Evolutionary conservation across 73 alveolate species (phyloP).

Genomic region (Paramecium primaurelia): DNA sequence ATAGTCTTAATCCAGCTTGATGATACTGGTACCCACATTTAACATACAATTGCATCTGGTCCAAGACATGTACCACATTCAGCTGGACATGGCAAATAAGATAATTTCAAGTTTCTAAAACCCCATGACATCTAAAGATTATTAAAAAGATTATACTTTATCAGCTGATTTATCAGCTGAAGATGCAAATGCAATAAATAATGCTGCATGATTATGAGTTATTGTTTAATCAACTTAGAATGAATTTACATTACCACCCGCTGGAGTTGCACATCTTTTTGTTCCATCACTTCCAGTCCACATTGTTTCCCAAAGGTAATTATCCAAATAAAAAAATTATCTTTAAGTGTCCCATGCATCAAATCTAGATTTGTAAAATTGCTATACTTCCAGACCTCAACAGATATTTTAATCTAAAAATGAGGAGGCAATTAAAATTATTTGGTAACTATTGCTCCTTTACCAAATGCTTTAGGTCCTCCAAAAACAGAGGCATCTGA

Average conservation of each 20-base stretch:
- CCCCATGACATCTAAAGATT: slow-evolving; percentile 17
- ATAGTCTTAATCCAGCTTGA: not conserved
- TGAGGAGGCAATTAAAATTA: slow-evolving; percentile 10
- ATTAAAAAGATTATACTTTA: not conserved
- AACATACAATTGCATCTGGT: slow-evolving; percentile 18
- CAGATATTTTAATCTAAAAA: not conserved
- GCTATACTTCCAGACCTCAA: not conserved
- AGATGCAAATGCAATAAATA: not conserved
- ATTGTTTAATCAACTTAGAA: not conserved
- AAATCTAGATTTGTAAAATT: not conserved
- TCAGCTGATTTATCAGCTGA: not conserved
- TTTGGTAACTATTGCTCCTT: not conserved
- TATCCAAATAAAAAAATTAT: not conserved
- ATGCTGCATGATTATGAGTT: not conserved
- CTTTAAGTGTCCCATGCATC: not conserved
- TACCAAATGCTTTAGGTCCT: slow-evolving; percentile 6
- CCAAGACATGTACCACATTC: slow-evolving; percentile 36
- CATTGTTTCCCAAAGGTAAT: not conserved
- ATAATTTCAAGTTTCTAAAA: not conserved
- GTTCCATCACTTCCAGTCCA: slow-evolving; percentile 8
- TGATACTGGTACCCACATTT: not conserved
- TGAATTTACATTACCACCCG: not conserved
- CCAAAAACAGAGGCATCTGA: not conserved
- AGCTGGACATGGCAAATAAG: not conserved
- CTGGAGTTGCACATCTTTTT: not conserved